These are phyloP conservation scores for Pueraria montana DNA, from an alignment of 306 rosid species.

Conservation along the genomic window DNA sequence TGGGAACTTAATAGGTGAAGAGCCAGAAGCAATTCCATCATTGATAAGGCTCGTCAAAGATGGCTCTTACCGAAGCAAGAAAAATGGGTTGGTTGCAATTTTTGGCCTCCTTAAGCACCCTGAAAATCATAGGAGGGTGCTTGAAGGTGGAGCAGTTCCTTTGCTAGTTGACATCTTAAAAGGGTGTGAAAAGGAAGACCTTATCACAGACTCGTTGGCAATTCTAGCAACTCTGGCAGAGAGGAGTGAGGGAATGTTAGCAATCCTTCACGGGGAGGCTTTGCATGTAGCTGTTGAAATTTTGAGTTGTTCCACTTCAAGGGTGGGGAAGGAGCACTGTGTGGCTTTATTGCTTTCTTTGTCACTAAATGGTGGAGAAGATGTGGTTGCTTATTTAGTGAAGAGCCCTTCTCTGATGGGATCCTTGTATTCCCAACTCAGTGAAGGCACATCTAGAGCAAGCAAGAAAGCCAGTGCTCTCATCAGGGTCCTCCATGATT, in stretches of 20 bases:
- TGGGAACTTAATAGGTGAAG: constrained; percentile 63
- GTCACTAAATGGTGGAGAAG: constrained; percentile 64
- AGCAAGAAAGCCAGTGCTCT: constrained; percentile 76
- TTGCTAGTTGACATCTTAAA: constrained; percentile 57
- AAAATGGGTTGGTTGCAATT: constrained; percentile 78
- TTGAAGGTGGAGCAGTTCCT: constrained; percentile 65
- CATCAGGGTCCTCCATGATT: constrained; percentile 75
- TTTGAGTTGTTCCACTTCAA: constrained; percentile 66
- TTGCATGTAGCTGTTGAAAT: constrained; percentile 57
- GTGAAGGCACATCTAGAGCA: constrained; percentile 75
- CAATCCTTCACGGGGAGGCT: constrained; percentile 55
- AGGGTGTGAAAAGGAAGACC: constrained; percentile 58
- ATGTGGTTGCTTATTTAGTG: constrained; percentile 62
- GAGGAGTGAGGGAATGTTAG: constrained; percentile 62
- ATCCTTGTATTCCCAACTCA: constrained; percentile 67
- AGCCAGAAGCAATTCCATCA: constrained; percentile 65
- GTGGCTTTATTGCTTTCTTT: constrained; percentile 76
- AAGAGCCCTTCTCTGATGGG: constrained; percentile 74
- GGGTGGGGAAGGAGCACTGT: constrained; percentile 72
- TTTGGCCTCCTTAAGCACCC: constrained; percentile 66
- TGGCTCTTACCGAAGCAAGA: constrained; percentile 63
- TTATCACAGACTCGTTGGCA: constrained; percentile 70
- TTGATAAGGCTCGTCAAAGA: constrained; percentile 61
- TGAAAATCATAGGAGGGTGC: constrained; percentile 62
- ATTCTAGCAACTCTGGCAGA: constrained; percentile 75